Evolutionary conservation across 257 asterid species (phyloP).

Genomic region (Plantago ovata): DNA sequence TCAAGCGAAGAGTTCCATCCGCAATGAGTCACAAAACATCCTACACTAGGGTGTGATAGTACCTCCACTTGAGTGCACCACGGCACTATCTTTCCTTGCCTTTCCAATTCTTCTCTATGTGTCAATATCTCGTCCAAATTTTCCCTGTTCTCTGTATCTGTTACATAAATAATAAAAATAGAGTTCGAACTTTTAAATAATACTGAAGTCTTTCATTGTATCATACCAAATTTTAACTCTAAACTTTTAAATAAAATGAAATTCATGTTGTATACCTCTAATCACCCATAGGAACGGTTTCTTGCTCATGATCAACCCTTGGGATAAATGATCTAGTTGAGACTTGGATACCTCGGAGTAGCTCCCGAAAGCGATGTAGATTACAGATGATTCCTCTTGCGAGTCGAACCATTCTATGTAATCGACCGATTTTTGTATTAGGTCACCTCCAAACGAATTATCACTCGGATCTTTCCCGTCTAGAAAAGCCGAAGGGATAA

Average conservation of each 20-base stretch:
- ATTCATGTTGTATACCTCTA: no score
- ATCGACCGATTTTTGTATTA: slow-evolving; percentile 2
- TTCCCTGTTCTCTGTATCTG: background rate
- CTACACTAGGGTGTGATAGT: slow-evolving; percentile 28
- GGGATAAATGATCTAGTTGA: slow-evolving; percentile 39
- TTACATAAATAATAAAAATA: no score
- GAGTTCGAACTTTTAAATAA: no score
- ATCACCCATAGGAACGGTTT: slow-evolving; percentile 52
- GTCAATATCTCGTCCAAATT: slow-evolving; percentile 11
- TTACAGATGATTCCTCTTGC: slow-evolving; percentile 20
- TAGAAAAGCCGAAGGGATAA: slow-evolving; percentile 40
- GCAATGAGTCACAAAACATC: slow-evolving; percentile 48
- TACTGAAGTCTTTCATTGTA: no score
- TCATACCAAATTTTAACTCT: no score
- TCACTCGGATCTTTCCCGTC: slow-evolving; percentile 37
- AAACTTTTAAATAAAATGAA: no score
- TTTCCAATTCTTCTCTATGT: slow-evolving; percentile 20
- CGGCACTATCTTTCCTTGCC: slow-evolving; percentile 33
- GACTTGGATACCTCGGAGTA: slow-evolving; percentile 22
- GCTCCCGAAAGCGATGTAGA: slow-evolving; percentile 53
- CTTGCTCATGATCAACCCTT: slow-evolving; percentile 22
- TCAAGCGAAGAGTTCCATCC: slow-evolving; percentile 58
- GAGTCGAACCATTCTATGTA: slow-evolving; percentile 30
- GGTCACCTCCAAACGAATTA: slow-evolving; percentile 32
- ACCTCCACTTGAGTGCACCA: slow-evolving; percentile 56